Evolutionary conservation across 2,329 filamentous ascomycete genomes (phyloP).

Genomic region (Colletotrichum chrysophilum): DNA sequence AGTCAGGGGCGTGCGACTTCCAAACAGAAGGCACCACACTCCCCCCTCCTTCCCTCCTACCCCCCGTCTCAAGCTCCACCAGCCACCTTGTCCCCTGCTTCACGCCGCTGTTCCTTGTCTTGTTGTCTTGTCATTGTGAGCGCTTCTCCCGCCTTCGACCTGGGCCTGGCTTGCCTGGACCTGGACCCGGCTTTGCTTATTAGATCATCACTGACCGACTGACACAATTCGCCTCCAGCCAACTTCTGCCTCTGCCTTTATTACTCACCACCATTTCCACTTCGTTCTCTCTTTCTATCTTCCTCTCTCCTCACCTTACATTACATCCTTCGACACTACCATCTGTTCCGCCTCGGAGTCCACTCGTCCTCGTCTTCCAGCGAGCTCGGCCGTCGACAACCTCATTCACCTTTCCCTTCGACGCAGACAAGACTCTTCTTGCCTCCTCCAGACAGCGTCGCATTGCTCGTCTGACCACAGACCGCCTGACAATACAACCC

Average conservation of each 20-base stretch:
- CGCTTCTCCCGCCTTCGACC: conserved; percentile 22
- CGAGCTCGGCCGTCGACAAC: neutral
- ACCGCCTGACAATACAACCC: neutral
- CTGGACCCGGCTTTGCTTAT: conserved; percentile 17
- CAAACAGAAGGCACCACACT: neutral
- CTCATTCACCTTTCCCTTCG: neutral
- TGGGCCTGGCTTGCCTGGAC: conserved; percentile 14
- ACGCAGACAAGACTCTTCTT: neutral
- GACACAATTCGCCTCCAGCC: conserved; percentile 21
- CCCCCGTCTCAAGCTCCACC: conserved; percentile 4
- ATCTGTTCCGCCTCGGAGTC: neutral
- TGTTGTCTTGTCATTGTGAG: conserved; percentile 21
- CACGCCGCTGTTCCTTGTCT: conserved; percentile 16
- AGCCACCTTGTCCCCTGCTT: conserved; percentile 21
- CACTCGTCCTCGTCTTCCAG: neutral
- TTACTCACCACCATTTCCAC: conserved; percentile 7
- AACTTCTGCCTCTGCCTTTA: conserved; percentile 7
- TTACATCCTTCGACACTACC: neutral
- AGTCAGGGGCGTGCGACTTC: neutral
- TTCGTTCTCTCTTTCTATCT: neutral
- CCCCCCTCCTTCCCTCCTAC: neutral
- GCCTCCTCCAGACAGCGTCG: neutral
- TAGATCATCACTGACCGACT: conserved; percentile 21
- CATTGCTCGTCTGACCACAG: neutral
- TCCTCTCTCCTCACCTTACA: neutral